Evolutionary conservation across 2,329 filamentous ascomycete species (phyloP).

Genomic region (Seiridium cupressi): DNA sequence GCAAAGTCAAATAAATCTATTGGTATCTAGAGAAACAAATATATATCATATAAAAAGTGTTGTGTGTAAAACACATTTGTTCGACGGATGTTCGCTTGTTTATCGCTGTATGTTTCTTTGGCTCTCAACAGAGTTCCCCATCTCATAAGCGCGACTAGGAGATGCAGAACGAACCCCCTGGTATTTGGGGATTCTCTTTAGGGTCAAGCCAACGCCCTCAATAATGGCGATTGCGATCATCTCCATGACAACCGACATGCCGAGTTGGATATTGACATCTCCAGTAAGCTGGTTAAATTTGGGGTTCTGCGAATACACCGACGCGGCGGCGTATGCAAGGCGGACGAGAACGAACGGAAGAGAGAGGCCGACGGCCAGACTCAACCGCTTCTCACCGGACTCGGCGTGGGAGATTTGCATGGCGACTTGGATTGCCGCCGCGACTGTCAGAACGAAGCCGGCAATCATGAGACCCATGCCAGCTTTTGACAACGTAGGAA

Average conservation of each 20-base stretch:
- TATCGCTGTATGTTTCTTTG: background rate
- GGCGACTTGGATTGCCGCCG: conserved; percentile 29
- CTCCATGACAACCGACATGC: conserved; percentile 50
- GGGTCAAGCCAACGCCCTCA: conserved; percentile 36
- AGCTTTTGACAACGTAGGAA: conserved; percentile 34
- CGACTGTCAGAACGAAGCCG: conserved; percentile 34
- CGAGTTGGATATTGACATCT: conserved; percentile 35
- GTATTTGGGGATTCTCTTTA: conserved; percentile 24
- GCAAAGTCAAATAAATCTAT: background rate
- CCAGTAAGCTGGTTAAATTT: conserved; percentile 42
- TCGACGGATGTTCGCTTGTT: background rate
- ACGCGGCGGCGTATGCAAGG: conserved; percentile 43
- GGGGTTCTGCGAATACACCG: conserved; percentile 36
- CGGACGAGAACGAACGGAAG: conserved; percentile 50
- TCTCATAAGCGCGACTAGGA: background rate
- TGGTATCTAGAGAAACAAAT: background rate
- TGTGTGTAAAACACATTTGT: background rate
- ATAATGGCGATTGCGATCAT: conserved; percentile 43
- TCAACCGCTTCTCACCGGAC: conserved; percentile 42
- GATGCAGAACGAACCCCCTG: background rate
- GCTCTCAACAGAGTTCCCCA: background rate
- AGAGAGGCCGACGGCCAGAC: conserved; percentile 39
- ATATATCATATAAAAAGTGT: background rate
- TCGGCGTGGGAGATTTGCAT: conserved; percentile 30
- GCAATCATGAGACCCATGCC: conserved; percentile 41